These are phyloP conservation scores for Trichosporon coremiiforme DNA, from an alignment of 1,284 basidiomycete genomes.

Conservation along the genomic window DNA sequence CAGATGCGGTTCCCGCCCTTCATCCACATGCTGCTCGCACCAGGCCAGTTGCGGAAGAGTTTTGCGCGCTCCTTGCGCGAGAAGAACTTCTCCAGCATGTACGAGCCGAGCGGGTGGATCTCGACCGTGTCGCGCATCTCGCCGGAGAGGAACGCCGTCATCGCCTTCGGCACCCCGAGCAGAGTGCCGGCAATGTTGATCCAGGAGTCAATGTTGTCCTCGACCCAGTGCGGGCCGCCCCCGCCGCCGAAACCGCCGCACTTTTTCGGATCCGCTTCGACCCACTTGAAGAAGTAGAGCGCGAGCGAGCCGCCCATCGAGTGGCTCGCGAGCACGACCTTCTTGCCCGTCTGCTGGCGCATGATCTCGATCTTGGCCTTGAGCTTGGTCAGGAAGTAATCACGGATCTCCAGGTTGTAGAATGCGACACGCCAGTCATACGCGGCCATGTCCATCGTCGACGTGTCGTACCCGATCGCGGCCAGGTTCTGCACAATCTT, in stretches of 20 bases:
- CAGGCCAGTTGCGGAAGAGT: conserved; percentile 94
- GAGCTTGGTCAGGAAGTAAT: conserved; percentile 87
- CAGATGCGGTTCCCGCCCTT: conserved; percentile 91
- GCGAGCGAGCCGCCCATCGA: conserved; percentile 76
- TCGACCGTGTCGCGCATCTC: conserved; percentile 97
- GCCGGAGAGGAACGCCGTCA: conserved; percentile 90
- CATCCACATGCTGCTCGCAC: conserved; percentile 89
- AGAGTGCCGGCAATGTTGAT: conserved; percentile 86
- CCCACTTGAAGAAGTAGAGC: conserved; percentile 76
- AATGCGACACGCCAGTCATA: conserved; percentile 93
- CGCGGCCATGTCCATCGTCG: conserved; percentile 81
- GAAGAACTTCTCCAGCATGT: conserved; percentile 72
- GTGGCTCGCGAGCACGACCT: conserved; percentile 84
- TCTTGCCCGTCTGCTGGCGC: conserved; percentile 70
- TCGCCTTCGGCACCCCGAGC: conserved; percentile 78
- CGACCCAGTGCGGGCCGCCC: conserved; percentile 91
- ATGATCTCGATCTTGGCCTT: conserved; percentile 84
- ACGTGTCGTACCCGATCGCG: conserved; percentile 85
- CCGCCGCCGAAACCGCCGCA: conserved; percentile 65
- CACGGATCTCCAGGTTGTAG: conserved; percentile 85
- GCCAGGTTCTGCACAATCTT: conserved; percentile 93
- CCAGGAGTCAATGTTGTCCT: conserved; percentile 78
- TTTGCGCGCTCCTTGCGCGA: conserved; percentile 84
- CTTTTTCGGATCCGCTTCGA: conserved; percentile 69
- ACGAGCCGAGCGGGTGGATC: conserved; percentile 60